Evolutionary conservation across 164 flowering plant species (phyloP).

Genomic region (Magnolia officinalis): DNA sequence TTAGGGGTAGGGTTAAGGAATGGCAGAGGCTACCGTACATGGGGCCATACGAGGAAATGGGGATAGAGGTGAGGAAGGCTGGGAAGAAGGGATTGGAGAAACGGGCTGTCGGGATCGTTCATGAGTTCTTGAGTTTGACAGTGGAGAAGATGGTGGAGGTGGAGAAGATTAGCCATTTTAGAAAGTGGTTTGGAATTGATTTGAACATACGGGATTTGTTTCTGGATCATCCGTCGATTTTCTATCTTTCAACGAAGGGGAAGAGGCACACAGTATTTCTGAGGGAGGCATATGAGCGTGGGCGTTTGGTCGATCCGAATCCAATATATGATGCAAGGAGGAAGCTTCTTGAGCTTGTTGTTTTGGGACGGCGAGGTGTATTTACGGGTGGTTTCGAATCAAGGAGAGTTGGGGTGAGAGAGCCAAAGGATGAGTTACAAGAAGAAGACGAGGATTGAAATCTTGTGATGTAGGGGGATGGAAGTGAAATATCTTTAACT

Average conservation of each 20-base stretch:
- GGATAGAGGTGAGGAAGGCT: constrained; percentile 30
- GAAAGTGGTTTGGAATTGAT: constrained; percentile 81
- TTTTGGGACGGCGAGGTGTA: constrained; percentile 56
- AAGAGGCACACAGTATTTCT: constrained; percentile 74
- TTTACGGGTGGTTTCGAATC: constrained; percentile 1
- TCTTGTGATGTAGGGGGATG: no score
- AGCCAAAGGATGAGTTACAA: neutral
- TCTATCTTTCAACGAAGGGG: constrained; percentile 80
- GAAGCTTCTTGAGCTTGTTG: constrained; percentile 79
- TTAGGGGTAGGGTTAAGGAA: constrained; percentile 66
- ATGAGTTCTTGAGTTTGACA: constrained; percentile 85
- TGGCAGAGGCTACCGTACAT: constrained; percentile 73
- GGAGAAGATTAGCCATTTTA: constrained; percentile 92
- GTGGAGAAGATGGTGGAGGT: constrained; percentile 82
- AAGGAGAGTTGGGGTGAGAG: neutral
- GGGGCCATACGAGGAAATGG: constrained; percentile 72
- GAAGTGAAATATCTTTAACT: no score
- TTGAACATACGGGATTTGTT: constrained; percentile 82
- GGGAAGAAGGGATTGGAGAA: constrained; percentile 58
- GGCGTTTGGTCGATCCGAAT: constrained; percentile 64
- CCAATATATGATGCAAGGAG: constrained; percentile 73
- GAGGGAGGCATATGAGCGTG: constrained; percentile 81
- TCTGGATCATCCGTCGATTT: constrained; percentile 87
- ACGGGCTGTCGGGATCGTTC: constrained; percentile 77
- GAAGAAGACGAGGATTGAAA: neutral